phyloP scores from a whole-genome alignment of 148 eudicot species.

The Polygonum maritimum region DNA sequence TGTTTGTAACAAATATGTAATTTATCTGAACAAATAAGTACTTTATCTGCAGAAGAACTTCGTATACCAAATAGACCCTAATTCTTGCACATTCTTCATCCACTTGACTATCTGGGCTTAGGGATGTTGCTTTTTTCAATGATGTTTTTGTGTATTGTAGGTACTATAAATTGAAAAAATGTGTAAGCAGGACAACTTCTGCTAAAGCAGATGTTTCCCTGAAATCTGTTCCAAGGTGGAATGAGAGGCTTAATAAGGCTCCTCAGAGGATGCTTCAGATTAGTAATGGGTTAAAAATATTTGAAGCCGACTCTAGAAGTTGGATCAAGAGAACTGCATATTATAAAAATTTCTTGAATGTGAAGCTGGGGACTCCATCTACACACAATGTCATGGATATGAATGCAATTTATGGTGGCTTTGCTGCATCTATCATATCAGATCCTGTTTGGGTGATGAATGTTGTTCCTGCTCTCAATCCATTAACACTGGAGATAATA shows the following conservation, averaged over 20 bases:
- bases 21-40: no score
- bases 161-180: conserved; percentile 71
- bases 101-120: no score
- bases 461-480: conserved; percentile 68
- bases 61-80: no score
- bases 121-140: no score
- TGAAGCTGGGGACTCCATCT: conserved; percentile 39
- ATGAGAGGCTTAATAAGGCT: conserved; percentile 59
- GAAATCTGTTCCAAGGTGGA: conserved; percentile 83
- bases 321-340: conserved; percentile 68
- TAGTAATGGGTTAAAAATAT: conserved; percentile 61
- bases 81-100: no score
- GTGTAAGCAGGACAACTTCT: conserved; percentile 60
- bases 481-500: conserved; percentile 64
- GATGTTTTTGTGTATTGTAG: conserved; percentile 25
- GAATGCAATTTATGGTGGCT: conserved; percentile 96
- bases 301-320: conserved; percentile 70
- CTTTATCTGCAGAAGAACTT: no score
- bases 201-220: conserved; percentile 58
- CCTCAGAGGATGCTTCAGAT: conserved; percentile 58
- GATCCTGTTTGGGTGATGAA: conserved; percentile 99
- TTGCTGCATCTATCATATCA: conserved; percentile 57
- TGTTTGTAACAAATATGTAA: no score
- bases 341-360: conserved; percentile 43
- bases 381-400: conserved; percentile 90